phyloP scores from a whole-genome alignment of 2,329 filamentous ascomycete genomes.

The Monilinia laxa region DNA sequence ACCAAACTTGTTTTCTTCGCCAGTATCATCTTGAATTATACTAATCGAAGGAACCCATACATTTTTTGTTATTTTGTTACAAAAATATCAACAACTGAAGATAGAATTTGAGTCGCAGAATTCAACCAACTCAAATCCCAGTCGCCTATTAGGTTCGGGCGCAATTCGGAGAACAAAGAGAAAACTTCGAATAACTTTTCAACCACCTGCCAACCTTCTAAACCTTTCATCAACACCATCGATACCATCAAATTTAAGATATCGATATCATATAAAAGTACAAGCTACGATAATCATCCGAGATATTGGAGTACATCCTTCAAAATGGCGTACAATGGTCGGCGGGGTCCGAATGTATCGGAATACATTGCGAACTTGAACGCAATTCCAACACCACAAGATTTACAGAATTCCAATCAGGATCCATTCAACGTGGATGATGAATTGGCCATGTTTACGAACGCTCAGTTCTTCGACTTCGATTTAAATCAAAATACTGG shows the following conservation, averaged over 20 bases:
- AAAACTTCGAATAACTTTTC: conserved; percentile 6
- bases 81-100: not conserved
- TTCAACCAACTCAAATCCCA: not conserved
- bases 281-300: not conserved
- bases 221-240: not conserved
- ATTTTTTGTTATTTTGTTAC: not conserved
- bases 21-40: not conserved
- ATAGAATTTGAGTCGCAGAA: not conserved
- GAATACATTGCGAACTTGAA: conserved; percentile 88
- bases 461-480: conserved; percentile 79
- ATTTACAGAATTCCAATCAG: conserved; percentile 53
- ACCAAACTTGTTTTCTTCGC: not conserved
- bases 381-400: conserved; percentile 62
- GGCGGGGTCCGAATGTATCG: conserved; percentile 82
- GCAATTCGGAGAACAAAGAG: conserved; percentile 21
- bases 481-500: conserved; percentile 63
- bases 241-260: not conserved
- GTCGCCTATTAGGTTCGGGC: not conserved
- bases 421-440: conserved; percentile 63
- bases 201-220: not conserved
- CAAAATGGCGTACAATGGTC: conserved; percentile 75
- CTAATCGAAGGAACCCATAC: not conserved
- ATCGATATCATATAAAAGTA: conserved; percentile 9
- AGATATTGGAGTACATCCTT: not conserved
- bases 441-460: conserved; percentile 76